Evolutionary conservation across 192 early-diverging fungal genomes (phyloP), one percentile per base, ranked within the genome.

Genomic region (Neocallimastix lanati): DNA sequence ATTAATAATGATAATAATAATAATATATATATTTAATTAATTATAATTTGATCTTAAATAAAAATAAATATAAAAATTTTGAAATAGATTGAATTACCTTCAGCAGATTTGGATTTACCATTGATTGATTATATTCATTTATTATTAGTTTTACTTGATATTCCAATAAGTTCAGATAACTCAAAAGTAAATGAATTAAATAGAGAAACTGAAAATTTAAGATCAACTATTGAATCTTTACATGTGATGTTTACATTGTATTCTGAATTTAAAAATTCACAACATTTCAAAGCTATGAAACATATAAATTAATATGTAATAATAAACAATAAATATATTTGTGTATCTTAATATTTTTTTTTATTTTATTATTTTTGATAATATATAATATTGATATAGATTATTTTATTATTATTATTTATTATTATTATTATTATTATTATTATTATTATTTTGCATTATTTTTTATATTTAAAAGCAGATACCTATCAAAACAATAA

Each of bases 201-300:
- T 76, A 76, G 78, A 88, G 28, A 78, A 79, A 28, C 83, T 81
- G 28, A 78, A 79, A 28, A 85, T 81, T 80, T 80, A 29, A 80
- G 78, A 13, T 81, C 37, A 28, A 38, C 38, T 28, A 80, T 90
- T 27, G 86, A 90, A 37, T 78, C 84, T 4, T 81, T 90, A 50
- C 86, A 88, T 80, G 85, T 86, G 2, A 78, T 90, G 78, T 90
- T 88, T 78, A 81, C 85, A 1, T 79, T 90, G 77, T 90, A 89
- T 80, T 82, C 85, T 15, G 89, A 89, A 78, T 90, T 90, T 78
- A 90, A 88, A 77, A 89, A 89, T 79, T 87, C 85, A 29, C 86
- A 87, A 78, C 89, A 90, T 84, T 90, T 90, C 79, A 83, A 87
- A 80, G 81, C 83, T 7, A 77, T 90, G 79, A 86, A 79, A 29